These are phyloP conservation scores for Misopates orontium DNA, from an alignment of 257 asterid genomes.

Conservation along the genomic window DNA sequence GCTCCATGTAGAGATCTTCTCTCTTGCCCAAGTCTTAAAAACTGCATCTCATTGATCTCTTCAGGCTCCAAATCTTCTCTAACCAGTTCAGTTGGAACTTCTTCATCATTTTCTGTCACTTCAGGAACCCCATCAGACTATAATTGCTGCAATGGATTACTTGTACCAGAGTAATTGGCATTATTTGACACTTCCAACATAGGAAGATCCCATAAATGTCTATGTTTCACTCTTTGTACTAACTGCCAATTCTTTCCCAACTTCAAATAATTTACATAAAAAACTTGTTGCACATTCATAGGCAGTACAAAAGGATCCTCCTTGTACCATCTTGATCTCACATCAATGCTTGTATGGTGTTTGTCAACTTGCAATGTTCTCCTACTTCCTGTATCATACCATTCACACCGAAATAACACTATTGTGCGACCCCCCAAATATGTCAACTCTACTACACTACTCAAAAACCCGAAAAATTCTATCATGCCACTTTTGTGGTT, in stretches of 20 bases:
- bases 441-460: constrained; percentile 7
- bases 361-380: neutral
- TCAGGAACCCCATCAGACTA: too few species aligned
- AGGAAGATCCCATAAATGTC: constrained; percentile 11
- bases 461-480: neutral
- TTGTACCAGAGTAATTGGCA: too few species aligned
- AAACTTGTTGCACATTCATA: constrained; percentile 4
- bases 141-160: too few species aligned
- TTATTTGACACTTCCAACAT: too few species aligned
- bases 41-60: too few species aligned
- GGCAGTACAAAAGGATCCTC: constrained; percentile 7
- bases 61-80: too few species aligned
- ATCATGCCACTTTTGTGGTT: neutral
- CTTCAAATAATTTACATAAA: too few species aligned
- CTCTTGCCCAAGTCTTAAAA: too few species aligned
- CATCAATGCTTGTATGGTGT: neutral
- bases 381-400: neutral
- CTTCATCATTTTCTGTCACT: too few species aligned
- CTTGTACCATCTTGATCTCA: constrained; percentile 12
- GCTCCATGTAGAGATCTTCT: too few species aligned
- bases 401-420: constrained; percentile 8
- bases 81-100: too few species aligned
- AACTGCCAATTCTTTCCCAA: neutral
- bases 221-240: too few species aligned
- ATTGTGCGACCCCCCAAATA: neutral